Conservation (phyloP, 1,284 basidiomycete species). For the Cryptococcus floricola region DNA sequence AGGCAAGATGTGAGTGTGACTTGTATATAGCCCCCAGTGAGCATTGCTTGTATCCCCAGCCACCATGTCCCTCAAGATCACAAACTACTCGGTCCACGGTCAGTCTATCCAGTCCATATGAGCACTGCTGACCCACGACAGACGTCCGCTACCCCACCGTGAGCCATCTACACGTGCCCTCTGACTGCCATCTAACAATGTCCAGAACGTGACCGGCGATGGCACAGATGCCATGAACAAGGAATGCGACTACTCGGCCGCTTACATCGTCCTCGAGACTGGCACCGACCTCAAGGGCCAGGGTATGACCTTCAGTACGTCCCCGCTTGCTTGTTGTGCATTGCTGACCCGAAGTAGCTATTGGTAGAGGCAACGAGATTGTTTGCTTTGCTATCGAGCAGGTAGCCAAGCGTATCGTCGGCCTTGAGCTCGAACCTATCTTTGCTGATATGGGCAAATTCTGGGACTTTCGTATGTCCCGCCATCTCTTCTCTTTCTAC, state of each 20-base stretch:
- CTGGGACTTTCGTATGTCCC: constrained; percentile 46
- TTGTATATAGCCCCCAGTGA: too few species aligned
- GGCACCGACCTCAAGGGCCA: constrained; percentile 65
- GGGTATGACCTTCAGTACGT: constrained; percentile 82
- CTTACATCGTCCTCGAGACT: constrained; percentile 76
- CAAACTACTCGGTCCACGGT: constrained; percentile 47
- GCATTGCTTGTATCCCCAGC: neutral
- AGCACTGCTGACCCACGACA: constrained; percentile 34
- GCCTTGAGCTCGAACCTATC: constrained; percentile 75
- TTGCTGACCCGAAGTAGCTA: constrained; percentile 51
- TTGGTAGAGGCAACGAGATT: constrained; percentile 90
- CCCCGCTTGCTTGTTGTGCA: neutral
- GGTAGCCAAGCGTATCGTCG: constrained; percentile 73
- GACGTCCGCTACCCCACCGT: constrained; percentile 81
- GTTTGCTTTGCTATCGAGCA: constrained; percentile 76
- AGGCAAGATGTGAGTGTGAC: too few species aligned
- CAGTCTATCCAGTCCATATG: constrained; percentile 9
- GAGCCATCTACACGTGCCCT: constrained; percentile 5
- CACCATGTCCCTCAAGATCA: constrained; percentile 39
- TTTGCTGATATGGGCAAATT: constrained; percentile 78
- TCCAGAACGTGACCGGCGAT: constrained; percentile 64
- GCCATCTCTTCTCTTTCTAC: neutral
- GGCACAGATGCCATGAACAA: constrained; percentile 91
- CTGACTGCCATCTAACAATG: neutral
- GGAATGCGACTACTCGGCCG: constrained; percentile 91